Conservation (phyloP, 352 stramenopile species). For the Pythium aquatile region DNA sequence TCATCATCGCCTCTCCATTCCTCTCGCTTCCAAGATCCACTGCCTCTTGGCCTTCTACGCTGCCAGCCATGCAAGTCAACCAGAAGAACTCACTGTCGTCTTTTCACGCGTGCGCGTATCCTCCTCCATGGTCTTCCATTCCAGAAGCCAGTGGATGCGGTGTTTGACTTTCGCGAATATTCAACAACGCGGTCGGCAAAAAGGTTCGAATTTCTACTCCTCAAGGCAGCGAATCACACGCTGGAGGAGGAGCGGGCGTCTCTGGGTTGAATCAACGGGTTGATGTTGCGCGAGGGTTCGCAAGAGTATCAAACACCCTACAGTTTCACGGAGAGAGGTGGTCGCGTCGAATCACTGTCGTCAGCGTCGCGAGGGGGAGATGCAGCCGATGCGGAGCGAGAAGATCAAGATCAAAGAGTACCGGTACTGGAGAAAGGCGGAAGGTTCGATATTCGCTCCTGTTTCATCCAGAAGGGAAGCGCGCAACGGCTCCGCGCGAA, state of each 20-base stretch:
- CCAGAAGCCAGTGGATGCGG: constrained; percentile 5
- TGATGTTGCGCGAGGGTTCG: neutral
- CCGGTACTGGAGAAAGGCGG: neutral
- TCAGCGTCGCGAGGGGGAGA: neutral
- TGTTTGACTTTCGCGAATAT: constrained; percentile 6
- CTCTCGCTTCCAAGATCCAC: neutral
- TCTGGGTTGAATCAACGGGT: constrained; percentile 3
- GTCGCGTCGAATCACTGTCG: neutral
- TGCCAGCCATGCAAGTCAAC: neutral
- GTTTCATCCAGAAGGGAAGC: neutral
- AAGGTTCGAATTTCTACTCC: constrained; percentile 10
- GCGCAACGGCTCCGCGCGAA: neutral
- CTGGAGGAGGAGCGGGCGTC: neutral
- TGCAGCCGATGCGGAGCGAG: neutral
- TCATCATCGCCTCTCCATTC: neutral
- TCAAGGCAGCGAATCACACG: neutral
- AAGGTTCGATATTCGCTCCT: neutral
- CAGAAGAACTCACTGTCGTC: neutral
- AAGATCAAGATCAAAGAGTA: neutral
- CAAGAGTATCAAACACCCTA: neutral
- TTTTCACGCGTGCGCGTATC: neutral
- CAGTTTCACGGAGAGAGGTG: neutral
- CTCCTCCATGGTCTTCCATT: neutral
- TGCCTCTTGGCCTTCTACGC: too few species aligned
- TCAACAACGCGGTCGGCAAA: neutral